Evolutionary conservation across 177 flowering plant genomes (phyloP).

Genomic region (Vitis hybrid): DNA sequence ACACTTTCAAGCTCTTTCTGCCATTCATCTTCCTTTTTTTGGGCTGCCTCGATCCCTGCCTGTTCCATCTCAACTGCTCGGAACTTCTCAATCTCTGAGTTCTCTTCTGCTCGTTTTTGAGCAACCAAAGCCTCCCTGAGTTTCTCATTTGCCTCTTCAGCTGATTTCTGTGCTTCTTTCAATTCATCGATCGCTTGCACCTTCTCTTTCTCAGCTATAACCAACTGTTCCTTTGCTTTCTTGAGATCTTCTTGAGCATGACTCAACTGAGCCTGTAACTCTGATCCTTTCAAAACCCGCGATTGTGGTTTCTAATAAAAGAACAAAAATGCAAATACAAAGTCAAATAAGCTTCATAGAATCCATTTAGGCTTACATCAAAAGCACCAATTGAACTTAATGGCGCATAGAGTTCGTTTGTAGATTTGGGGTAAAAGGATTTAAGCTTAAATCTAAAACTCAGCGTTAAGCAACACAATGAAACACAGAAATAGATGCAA

Average conservation of each 20-base stretch:
- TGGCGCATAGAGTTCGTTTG: background rate
- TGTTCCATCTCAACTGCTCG: slow-evolving; percentile 89
- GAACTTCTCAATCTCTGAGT: slow-evolving; percentile 86
- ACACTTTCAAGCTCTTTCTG: slow-evolving; percentile 67
- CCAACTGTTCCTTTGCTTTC: slow-evolving; percentile 70
- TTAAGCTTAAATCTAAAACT: background rate
- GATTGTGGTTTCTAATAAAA: slow-evolving; percentile 46
- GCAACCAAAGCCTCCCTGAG: slow-evolving; percentile 75
- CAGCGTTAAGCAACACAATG: too few species aligned
- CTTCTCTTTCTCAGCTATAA: slow-evolving; percentile 63
- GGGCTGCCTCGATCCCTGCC: slow-evolving; percentile 72
- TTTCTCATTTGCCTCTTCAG: slow-evolving; percentile 79
- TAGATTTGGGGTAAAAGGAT: too few species aligned
- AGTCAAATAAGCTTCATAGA: background rate
- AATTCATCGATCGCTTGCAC: slow-evolving; percentile 59
- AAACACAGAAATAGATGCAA: too few species aligned
- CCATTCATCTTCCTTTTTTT: slow-evolving; percentile 80
- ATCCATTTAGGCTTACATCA: background rate
- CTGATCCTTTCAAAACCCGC: slow-evolving; percentile 57
- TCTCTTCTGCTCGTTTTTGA: slow-evolving; percentile 85
- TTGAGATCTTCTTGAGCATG: slow-evolving; percentile 74
- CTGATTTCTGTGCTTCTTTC: slow-evolving; percentile 64
- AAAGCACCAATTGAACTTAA: too few species aligned
- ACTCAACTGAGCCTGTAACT: slow-evolving; percentile 61
- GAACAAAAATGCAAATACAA: slow-evolving; percentile 5